Evolutionary conservation across 108 stramenopile species (phyloP), one percentile per base, ranked within the genome.

Genomic region (Cyclotella sp.): DNA sequence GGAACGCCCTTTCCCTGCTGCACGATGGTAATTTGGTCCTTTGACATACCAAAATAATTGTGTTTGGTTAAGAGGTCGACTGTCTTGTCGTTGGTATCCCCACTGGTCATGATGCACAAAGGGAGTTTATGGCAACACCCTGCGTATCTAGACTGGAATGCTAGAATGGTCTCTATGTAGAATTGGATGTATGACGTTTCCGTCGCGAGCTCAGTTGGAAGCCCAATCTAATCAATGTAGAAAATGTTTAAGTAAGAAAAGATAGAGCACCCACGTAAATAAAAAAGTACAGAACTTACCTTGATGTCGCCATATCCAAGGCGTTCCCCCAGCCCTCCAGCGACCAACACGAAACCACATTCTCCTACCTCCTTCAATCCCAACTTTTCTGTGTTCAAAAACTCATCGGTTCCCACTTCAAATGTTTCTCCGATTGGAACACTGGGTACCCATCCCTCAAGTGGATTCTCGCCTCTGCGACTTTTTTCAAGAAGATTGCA

Each of bases 41-140:
- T 68, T 9, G 85, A 74, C 91, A 98, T 93, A 16, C 99, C 98
- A 82, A 98, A 99, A 70, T 96, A 85, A 54, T 88, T 77, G 79
- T 98, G 91, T 18, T 85, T 80, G 54, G 77, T 73, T 42, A 99
- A 75, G 9, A 99, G 85, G 54, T 72, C 73, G 26, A 87, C 66
- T 10, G 99, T 99, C 60, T 84, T 85, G 12, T 63, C 87, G 73
- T 98, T 91, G 3, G 99, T 99, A 83, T 99, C 99, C 58, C 84
- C 95, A 14, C 92, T 94, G 10, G 94, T 95, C 99, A 99, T 99
- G 80, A 99, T 99, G 75, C 97, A 97, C 2, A 99, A 88, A n/a
- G 98, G 97, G 42, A 98, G 76, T 41, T 79, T 78, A 27, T 73
- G 65, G 10, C 86, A 92, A 42, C 71, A 62, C 21, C 46, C 51